Evolutionary conservation across 1,284 basidiomycete species (phyloP).

Genomic region (Sanghuangporus sanghuang): DNA sequence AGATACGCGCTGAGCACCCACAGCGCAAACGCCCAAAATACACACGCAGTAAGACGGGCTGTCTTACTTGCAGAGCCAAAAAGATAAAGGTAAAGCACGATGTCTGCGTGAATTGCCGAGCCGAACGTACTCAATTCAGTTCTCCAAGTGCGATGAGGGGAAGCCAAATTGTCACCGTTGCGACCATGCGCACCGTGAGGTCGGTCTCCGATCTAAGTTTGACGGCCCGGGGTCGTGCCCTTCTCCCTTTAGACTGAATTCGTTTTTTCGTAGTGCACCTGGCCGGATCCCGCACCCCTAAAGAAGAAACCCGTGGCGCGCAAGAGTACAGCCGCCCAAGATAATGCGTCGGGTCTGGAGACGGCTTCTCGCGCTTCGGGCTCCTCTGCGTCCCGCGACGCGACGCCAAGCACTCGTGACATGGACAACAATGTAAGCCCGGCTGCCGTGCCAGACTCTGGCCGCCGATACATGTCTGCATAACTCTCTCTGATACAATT

Average conservation of each 20-base stretch:
- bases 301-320: slow-evolving; percentile 44
- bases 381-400: slow-evolving; percentile 13
- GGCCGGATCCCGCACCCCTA: slow-evolving; percentile 67
- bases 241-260: slow-evolving; percentile 3
- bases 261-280: slow-evolving; percentile 55
- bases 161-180: slow-evolving; percentile 79
- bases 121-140: slow-evolving; percentile 8
- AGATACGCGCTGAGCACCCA: slow-evolving; percentile 40
- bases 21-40: slow-evolving; percentile 81
- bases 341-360: slow-evolving; percentile 9
- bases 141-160: slow-evolving; percentile 68
- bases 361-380: slow-evolving; percentile 16
- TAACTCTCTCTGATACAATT: background rate
- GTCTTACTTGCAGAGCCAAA: slow-evolving; percentile 78
- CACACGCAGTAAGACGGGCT: slow-evolving; percentile 81
- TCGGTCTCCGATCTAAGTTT: slow-evolving; percentile 29
- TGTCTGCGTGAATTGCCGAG: slow-evolving; percentile 8
- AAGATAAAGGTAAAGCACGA: slow-evolving; percentile 69
- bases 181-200: slow-evolving; percentile 72
- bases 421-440: background rate
- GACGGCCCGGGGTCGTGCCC: background rate
- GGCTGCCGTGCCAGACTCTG: background rate
- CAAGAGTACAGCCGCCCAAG: slow-evolving; percentile 16
- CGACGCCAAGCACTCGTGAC: slow-evolving; percentile 12
- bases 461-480: slow-evolving; percentile 13